Conservation (phyloP, 2,329 filamentous ascomycete genomes). For the Beauveria sp. region DNA sequence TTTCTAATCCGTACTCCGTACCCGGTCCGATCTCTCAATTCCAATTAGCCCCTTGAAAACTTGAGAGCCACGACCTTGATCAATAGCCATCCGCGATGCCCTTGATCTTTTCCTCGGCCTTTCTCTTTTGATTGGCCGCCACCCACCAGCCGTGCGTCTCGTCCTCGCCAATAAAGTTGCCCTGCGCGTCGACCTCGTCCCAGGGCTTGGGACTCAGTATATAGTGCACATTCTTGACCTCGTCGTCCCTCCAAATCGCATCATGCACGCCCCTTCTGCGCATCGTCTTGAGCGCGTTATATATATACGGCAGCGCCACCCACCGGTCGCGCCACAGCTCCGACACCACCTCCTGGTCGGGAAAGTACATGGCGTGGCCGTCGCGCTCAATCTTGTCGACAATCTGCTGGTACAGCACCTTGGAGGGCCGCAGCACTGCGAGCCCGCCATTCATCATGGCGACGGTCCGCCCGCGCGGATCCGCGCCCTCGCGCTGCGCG, state of each 20-base stretch:
- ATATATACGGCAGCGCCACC: conserved; percentile 51
- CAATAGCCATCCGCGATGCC: conserved; percentile 28
- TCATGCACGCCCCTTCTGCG: conserved; percentile 44
- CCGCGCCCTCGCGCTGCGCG: conserved; percentile 38
- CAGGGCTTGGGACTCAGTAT: conserved; percentile 56
- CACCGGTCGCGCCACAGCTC: conserved; percentile 48
- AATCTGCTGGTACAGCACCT: conserved; percentile 41
- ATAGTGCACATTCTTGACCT: conserved; percentile 55
- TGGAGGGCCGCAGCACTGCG: conserved; percentile 47
- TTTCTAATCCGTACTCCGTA: no score
- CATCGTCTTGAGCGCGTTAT: conserved; percentile 57
- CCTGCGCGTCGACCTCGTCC: conserved; percentile 41
- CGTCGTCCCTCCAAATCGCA: conserved; percentile 49
- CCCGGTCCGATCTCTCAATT: background rate
- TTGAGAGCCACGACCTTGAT: background rate
- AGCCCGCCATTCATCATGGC: conserved; percentile 48
- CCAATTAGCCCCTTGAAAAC: background rate
- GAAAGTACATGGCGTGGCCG: conserved; percentile 44
- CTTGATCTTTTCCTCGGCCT: conserved; percentile 29
- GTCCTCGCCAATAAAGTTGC: conserved; percentile 36
- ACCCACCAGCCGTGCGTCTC: conserved; percentile 51
- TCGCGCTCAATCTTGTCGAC: conserved; percentile 40
- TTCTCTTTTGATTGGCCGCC: conserved; percentile 38
- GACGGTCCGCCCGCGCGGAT: conserved; percentile 38
- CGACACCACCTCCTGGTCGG: conserved; percentile 52